Percentiles rank a stretch among this genome's conserved stretches.
These are phyloP conservation scores for Penicillium waksmanii DNA, from an alignment of 495 filamentous ascomycete genomes.

Conservation along the genomic window DNA sequence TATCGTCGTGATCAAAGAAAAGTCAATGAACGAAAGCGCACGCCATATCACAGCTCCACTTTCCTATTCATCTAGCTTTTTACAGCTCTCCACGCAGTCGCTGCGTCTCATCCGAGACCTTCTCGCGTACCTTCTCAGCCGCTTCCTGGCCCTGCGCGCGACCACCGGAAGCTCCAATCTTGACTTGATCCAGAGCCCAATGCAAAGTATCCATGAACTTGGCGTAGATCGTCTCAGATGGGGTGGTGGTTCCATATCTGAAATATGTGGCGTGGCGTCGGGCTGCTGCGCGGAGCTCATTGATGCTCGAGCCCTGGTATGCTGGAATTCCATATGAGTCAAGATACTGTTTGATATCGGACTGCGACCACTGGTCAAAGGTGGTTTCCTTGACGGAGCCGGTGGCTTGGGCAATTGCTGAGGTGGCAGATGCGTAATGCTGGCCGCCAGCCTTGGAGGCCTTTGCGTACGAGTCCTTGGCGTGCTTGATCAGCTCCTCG, in stretches of 20 bases:
- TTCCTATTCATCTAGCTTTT: constrained; percentile 9
- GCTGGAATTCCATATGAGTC: constrained; percentile 78
- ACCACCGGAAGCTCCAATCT: constrained; percentile 65
- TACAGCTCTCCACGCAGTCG: constrained; percentile 40
- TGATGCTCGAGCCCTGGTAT: constrained; percentile 69
- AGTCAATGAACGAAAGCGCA: background rate
- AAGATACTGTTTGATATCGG: constrained; percentile 79
- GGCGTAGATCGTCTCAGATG: constrained; percentile 65
- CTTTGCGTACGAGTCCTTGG: constrained; percentile 68
- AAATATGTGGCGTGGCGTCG: constrained; percentile 76
- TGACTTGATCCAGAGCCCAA: constrained; percentile 65
- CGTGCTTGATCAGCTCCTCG: constrained; percentile 73
- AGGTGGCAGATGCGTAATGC: constrained; percentile 74
- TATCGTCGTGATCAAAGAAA: constrained; percentile 10
- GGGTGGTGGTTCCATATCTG: constrained; percentile 72
- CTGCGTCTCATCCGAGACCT: constrained; percentile 34
- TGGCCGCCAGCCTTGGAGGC: constrained; percentile 70
- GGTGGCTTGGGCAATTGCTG: constrained; percentile 70
- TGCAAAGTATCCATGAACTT: constrained; percentile 61
- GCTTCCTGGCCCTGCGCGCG: constrained; percentile 58
- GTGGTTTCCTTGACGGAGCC: constrained; percentile 67
- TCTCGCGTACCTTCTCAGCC: constrained; percentile 48
- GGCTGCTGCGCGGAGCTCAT: constrained; percentile 67
- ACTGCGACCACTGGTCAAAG: constrained; percentile 82
- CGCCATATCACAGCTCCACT: background rate